These are phyloP conservation scores for Kodamaea sagamina DNA, from an alignment of 805 yeast genomes.

Conservation along the genomic window DNA sequence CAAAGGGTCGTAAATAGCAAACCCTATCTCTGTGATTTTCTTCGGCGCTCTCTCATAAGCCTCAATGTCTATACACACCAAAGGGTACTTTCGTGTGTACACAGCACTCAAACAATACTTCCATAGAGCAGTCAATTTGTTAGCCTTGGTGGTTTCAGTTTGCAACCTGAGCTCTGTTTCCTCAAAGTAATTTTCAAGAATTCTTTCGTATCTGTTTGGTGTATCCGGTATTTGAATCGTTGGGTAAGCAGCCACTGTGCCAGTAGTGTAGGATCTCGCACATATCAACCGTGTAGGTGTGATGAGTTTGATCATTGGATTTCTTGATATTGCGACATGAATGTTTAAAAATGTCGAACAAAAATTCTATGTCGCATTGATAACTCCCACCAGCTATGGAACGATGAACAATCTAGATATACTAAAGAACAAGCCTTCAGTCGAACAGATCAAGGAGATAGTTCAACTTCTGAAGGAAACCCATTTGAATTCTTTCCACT, in stretches of 20 bases:
- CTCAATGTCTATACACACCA: conserved; percentile 31
- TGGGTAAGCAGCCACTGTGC: no score
- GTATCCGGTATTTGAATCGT: not conserved
- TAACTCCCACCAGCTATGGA: not conserved
- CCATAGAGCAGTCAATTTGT: conserved; percentile 1
- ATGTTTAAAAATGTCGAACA: not conserved
- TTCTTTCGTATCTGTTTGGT: conserved; percentile 2
- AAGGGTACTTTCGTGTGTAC: conserved; percentile 23
- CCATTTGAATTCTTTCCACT: conserved; percentile 1
- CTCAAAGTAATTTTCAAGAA: conserved; percentile 8
- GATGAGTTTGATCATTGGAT: not conserved
- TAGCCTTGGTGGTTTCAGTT: not conserved
- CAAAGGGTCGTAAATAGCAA: conserved; percentile 26
- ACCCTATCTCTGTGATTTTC: conserved; percentile 28
- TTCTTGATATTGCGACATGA: not conserved
- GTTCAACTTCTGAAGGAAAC: not conserved
- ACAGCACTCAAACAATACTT: conserved; percentile 21
- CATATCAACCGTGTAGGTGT: not conserved
- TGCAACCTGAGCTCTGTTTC: conserved; percentile 2
- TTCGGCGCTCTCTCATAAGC: conserved; percentile 22
- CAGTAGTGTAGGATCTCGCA: not conserved
- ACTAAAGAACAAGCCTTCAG: conserved; percentile 16
- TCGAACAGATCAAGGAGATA: conserved; percentile 14
- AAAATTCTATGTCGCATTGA: not conserved
- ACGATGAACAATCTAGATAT: conserved; percentile 13